A percentile compares a stretch with the other conserved stretches of the same genome.
Evolutionary conservation across 2,329 filamentous ascomycete species (phyloP).

Genomic region (Curvularia eragrostidis): DNA sequence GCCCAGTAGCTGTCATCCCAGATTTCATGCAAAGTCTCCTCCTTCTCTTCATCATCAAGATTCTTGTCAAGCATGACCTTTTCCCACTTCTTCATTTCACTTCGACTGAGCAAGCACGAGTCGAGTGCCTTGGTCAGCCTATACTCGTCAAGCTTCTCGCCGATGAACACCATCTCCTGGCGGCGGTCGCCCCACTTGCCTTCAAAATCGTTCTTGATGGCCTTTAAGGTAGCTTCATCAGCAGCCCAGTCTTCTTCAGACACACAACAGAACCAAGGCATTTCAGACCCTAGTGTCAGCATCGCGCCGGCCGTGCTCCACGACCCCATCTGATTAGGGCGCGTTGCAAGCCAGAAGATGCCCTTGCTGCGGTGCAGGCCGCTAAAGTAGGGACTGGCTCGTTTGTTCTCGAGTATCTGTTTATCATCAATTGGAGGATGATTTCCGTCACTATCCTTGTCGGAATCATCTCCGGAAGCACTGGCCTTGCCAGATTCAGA

Average conservation of each 20-base stretch:
- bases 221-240: conserved; percentile 56
- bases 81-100: conserved; percentile 58
- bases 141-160: conserved; percentile 65
- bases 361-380: conserved; percentile 70
- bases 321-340: conserved; percentile 63
- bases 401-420: conserved; percentile 63
- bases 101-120: conserved; percentile 66
- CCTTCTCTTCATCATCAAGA: conserved; percentile 49
- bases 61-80: conserved; percentile 45
- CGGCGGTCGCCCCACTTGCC: conserved; percentile 70
- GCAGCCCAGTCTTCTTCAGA: conserved; percentile 60
- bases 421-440: conserved; percentile 43
- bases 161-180: conserved; percentile 77
- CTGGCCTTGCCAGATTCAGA: conserved; percentile 24
- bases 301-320: conserved; percentile 72
- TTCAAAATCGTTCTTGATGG: conserved; percentile 59
- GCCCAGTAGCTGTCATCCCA: conserved; percentile 69
- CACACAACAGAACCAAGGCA: conserved; percentile 66
- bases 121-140: conserved; percentile 64
- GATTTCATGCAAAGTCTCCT: conserved; percentile 56
- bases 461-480: conserved; percentile 25
- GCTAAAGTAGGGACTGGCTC: conserved; percentile 59
- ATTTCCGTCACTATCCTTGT: conserved; percentile 38
- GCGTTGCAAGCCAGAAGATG: conserved; percentile 65
- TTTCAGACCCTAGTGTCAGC: conserved; percentile 65